phyloP scores from a whole-genome alignment of 2,329 filamentous ascomycete genomes.

The Ascochyta viciae-villosae region DNA sequence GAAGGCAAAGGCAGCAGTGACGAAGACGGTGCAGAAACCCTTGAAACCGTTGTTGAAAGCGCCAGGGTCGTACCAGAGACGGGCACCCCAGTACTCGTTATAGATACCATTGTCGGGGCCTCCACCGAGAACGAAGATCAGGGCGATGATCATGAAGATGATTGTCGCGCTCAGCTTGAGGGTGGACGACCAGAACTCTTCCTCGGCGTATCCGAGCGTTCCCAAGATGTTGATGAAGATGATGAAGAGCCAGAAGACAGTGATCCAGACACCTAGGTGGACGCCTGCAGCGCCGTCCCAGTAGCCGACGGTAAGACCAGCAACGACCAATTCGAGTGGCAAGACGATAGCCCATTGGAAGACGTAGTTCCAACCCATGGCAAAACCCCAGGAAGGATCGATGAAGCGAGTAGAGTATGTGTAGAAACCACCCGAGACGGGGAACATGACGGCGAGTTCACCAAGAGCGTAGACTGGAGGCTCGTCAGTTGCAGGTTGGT shows the following conservation, averaged over 20 bases:
- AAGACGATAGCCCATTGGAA: conserved; percentile 49
- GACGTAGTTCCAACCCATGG: conserved; percentile 49
- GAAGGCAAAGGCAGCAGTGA: conserved; percentile 69
- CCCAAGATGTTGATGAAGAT: conserved; percentile 49
- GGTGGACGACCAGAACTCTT: conserved; percentile 49
- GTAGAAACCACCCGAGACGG: conserved; percentile 61
- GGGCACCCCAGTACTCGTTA: conserved; percentile 63
- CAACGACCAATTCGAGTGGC: conserved; percentile 50
- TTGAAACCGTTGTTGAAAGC: conserved; percentile 67
- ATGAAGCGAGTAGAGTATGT: conserved; percentile 58
- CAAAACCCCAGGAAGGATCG: conserved; percentile 55
- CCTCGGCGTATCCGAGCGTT: conserved; percentile 51
- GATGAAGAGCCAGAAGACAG: conserved; percentile 49
- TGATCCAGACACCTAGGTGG: conserved; percentile 46
- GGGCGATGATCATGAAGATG: conserved; percentile 55
- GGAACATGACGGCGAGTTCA: conserved; percentile 67
- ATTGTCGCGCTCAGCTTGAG: conserved; percentile 48
- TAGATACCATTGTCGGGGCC: conserved; percentile 59
- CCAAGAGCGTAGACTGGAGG: conserved; percentile 58
- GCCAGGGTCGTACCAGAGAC: conserved; percentile 64
- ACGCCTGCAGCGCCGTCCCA: conserved; percentile 35
- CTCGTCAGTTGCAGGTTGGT: conserved; percentile 48
- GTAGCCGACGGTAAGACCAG: conserved; percentile 48
- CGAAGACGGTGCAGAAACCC: conserved; percentile 69
- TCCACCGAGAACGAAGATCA: conserved; percentile 64